phyloP scores from a whole-genome alignment of 345 rosid genomes.

The Nephelium lappaceum region DNA sequence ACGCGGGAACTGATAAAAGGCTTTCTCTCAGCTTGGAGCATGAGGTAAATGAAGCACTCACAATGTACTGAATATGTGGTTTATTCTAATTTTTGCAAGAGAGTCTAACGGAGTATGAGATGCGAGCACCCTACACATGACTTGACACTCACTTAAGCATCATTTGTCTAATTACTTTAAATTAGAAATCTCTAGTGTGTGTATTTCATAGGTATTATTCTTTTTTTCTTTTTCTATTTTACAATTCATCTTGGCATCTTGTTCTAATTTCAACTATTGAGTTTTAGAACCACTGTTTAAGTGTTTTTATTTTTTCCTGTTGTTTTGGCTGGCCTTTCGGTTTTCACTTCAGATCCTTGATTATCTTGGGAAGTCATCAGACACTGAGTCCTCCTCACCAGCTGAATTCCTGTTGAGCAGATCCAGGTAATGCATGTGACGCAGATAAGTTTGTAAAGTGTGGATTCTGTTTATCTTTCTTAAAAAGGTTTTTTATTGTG shows the following conservation, averaged over 20 bases:
- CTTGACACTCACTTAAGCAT: neutral
- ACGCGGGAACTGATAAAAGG: slow-evolving; percentile 83
- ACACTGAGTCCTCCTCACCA: slow-evolving; percentile 74
- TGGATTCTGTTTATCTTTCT: slow-evolving; percentile 7
- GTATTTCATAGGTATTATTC: neutral
- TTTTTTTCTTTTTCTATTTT: neutral
- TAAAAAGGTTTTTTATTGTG: slow-evolving; percentile 37
- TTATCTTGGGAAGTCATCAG: slow-evolving; percentile 81
- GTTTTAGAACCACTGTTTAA: neutral
- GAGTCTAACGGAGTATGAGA: neutral
- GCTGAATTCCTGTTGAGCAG: slow-evolving; percentile 81
- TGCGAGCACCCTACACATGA: neutral
- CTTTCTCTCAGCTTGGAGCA: slow-evolving; percentile 89
- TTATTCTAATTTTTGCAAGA: neutral
- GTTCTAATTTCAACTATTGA: neutral
- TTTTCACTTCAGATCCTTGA: slow-evolving; percentile 71
- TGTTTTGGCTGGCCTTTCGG: neutral
- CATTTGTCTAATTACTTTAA: neutral
- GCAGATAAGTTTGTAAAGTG: slow-evolving; percentile 15
- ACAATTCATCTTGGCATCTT: neutral
- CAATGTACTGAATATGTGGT: neutral
- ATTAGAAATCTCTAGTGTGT: neutral
- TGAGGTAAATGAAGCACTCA: slow-evolving; percentile 53
- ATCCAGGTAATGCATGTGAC: slow-evolving; percentile 66
- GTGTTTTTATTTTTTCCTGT: neutral